Base-by-base conservation (phyloP, 306 rosid species). In the Sindora glabra region DNA sequence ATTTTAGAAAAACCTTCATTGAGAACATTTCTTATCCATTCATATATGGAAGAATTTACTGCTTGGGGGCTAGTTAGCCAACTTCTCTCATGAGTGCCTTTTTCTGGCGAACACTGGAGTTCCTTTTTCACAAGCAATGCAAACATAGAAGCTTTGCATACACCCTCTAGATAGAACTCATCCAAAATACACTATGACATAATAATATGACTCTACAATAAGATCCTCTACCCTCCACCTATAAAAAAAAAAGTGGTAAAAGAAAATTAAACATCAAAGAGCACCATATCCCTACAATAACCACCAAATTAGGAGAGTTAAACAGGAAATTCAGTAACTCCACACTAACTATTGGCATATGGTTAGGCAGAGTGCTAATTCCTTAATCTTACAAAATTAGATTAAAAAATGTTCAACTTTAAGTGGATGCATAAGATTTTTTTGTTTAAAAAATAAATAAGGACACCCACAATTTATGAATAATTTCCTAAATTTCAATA, bases 91-190 rank as follows among this genome's bases (percentile, higher is more conserved):
- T 77, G 81, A 54, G 67, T 66, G 59, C 57, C 67, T 49, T 66
- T 64, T 52, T 77, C 81, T 19, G 81, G 82, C 78, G 78, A 77
- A 47, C 17, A 49, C 50, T 48, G 37, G 2, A 77, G 78, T 59
- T 77, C 78, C 67, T 72, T 78, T 10, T 58, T 72, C 57, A 77
- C 82, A 30, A 67, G 74, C 71, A 77, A 50, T 12, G 65, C 75
- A 51, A 56, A 77, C 78, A 77, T 56, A 11, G 71, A 71, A 26
- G 82, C 78, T 68, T 56, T 77, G 72, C 82, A 72, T 41, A 61
- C 13, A 12, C 82, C 82, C 54, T 67, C 56, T 0, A 75, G 82
- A 51, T 72, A 54, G 27, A 62, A 70, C 53, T 71, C 68, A 17
- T 71, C 81, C 1, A 16, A 24, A 15, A 30, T 2, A 29, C 12